Evolutionary conservation across 257 asterid species (phyloP), one percentile per base, ranked within the genome.

Genomic region (Lycium barbarum): DNA sequence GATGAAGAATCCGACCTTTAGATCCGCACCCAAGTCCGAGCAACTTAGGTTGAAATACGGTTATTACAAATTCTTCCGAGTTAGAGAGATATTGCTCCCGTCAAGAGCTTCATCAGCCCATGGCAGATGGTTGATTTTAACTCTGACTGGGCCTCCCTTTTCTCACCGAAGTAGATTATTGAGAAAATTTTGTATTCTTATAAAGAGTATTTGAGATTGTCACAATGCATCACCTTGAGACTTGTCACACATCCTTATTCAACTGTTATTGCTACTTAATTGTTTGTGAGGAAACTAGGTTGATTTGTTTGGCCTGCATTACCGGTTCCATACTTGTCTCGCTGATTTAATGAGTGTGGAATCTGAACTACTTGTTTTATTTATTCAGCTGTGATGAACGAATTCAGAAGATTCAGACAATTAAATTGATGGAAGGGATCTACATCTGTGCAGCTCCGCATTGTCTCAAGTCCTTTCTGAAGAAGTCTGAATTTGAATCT

Each of bases 331-430:
- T 22, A 26, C 63, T 14, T 51, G 63, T 51, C 26, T 53, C 4
- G 3, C 22, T 43, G 84, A 58, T 71, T 38, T 82, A 38, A 65
- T 45, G 65, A 70, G 73, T 85, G 22, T 3, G 74, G 81, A 68
- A 35, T 9, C n/a, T 80, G 47, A 72, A 73, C n/a, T 83, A 38
- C 66, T 4, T 33, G 81, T 74, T 62, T 36, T 14, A 26, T 83
- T 73, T 14, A 47, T 62, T 26, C 93, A 95, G 99, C 85, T 97
- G 99, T 81, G 94, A 94, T 54, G 98, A 91, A 49, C 98, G 99
- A 83, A 87, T 94, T 90, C 98, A 95, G 70, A 97, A 93, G 97
- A 97, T 97, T 84, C 99, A 97, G 87, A 95, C 99, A 40, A 97
- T 97, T 76, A 94, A 97, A 91, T 88, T 92, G 96, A 91, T 93